Evolutionary conservation across 805 yeast species (phyloP).

Genomic region (Priceomyces melissophilus): DNA sequence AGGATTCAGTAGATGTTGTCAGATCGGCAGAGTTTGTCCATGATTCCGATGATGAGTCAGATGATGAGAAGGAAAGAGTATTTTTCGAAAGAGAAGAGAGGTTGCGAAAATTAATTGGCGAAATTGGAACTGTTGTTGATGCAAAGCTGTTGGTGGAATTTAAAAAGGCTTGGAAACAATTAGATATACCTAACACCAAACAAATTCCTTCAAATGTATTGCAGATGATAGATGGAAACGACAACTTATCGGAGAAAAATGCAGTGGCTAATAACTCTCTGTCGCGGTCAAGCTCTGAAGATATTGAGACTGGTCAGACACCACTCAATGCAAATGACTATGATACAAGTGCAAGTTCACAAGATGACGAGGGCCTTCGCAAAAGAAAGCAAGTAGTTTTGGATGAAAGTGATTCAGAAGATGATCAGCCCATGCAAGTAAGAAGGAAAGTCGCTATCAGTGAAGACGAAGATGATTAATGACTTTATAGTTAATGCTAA

Average conservation of each 20-base stretch:
- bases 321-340: no score
- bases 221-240: no score
- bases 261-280: no score
- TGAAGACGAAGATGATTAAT: slow-evolving; percentile 19
- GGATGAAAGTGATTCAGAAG: slow-evolving; percentile 1
- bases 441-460: slow-evolving; percentile 11
- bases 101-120: slow-evolving; percentile 37
- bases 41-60: slow-evolving; percentile 64
- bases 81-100: slow-evolving; percentile 57
- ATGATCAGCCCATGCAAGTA: not conserved
- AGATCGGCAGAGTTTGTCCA: slow-evolving; percentile 54
- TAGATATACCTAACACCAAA: slow-evolving; percentile 9
- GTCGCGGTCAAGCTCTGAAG: no score
- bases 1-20: slow-evolving; percentile 12
- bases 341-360: not conserved
- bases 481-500: no score
- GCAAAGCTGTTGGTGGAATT: slow-evolving; percentile 30
- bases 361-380: not conserved
- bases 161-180: slow-evolving; percentile 26
- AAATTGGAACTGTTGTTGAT: slow-evolving; percentile 38
- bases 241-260: no score
- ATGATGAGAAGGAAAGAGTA: slow-evolving; percentile 47
- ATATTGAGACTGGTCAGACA: no score
- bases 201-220: not conserved
- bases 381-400: not conserved